Evolutionary conservation across 805 yeast genomes (phyloP).

Genomic region (Groenewaldozyma tartarivorans): DNA sequence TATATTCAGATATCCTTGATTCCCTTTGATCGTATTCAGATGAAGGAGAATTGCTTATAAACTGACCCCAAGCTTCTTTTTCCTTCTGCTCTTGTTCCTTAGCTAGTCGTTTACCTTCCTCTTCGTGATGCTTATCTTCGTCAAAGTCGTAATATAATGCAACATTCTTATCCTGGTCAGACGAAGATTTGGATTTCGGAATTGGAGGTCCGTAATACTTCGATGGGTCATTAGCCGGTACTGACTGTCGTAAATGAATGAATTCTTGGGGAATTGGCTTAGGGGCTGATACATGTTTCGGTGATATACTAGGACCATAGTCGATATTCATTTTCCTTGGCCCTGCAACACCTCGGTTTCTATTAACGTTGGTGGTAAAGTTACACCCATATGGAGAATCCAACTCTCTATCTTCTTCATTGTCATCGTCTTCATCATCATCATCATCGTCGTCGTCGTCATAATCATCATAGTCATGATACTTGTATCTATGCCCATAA

Average conservation of each 20-base stretch:
- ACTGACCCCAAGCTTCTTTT: slow-evolving; percentile 12
- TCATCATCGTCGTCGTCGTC: not conserved
- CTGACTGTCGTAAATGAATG: not conserved
- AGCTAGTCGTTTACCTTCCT: slow-evolving; percentile 4
- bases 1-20: not conserved
- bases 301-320: not conserved
- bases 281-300: not conserved
- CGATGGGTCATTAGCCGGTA: not conserved
- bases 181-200: not conserved
- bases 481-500: slow-evolving; percentile 1
- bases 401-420: not conserved
- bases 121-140: slow-evolving; percentile 4
- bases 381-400: not conserved
- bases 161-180: not conserved
- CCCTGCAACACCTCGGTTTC: not conserved
- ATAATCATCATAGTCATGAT: not conserved
- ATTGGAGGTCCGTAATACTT: not conserved
- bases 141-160: not conserved
- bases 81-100: slow-evolving; percentile 1
- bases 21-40: not conserved
- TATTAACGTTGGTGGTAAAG: no score
- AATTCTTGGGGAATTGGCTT: not conserved
- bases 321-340: not conserved
- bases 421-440: not conserved
- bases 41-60: slow-evolving; percentile 9